Evolutionary conservation across 2,329 filamentous ascomycete species (phyloP).

Genomic region (Berkeleyomyces basicola): DNA sequence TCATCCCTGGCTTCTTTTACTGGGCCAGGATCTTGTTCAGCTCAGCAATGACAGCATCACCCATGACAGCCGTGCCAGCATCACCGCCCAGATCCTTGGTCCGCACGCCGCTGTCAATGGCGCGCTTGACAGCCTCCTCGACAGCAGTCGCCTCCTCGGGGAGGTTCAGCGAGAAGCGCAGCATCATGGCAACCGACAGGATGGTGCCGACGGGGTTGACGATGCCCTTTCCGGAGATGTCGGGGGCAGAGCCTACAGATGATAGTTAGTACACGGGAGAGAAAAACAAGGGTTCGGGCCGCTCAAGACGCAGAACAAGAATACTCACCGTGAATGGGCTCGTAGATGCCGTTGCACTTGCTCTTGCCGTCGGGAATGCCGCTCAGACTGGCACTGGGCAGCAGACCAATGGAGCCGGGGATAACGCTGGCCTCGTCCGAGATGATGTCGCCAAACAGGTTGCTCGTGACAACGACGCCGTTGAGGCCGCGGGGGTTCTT

Average conservation of each 20-base stretch:
- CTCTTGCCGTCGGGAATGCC: conserved; percentile 73
- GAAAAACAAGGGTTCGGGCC: background rate
- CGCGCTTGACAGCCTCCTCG: conserved; percentile 63
- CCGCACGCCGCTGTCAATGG: conserved; percentile 61
- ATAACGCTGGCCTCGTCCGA: conserved; percentile 91
- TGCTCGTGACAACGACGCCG: conserved; percentile 82
- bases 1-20: background rate
- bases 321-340: conserved; percentile 76
- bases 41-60: conserved; percentile 61
- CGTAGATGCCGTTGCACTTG: conserved; percentile 86
- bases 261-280: background rate
- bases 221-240: conserved; percentile 81
- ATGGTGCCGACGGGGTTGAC: conserved; percentile 78
- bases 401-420: conserved; percentile 71
- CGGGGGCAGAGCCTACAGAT: conserved; percentile 62
- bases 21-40: conserved; percentile 48
- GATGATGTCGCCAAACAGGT: conserved; percentile 92
- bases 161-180: conserved; percentile 77
- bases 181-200: conserved; percentile 86
- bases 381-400: conserved; percentile 75
- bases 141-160: conserved; percentile 61
- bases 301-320: background rate
- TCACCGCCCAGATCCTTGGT: conserved; percentile 77
- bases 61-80: conserved; percentile 53
- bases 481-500: conserved; percentile 83